Percentiles rank a stretch among this genome's conserved stretches.
These are phyloP conservation scores for Flaveria trinervia DNA, from an alignment of 129 eudicot species.

Conservation along the genomic window DNA sequence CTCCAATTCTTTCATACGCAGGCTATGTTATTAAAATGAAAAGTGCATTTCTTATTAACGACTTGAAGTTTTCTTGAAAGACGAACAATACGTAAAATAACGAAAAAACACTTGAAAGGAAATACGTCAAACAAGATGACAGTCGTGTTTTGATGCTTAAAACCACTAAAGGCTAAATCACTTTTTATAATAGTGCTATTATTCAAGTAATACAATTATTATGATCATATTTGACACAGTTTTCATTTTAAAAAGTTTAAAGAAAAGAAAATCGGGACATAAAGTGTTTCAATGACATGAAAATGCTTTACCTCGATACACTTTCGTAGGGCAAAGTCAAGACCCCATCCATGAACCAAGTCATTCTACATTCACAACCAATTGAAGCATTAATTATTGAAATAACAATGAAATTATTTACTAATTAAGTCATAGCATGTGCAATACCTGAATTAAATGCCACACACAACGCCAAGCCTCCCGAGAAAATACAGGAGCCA, in stretches of 20 bases:
- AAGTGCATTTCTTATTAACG: constrained; percentile 15
- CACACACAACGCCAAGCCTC: constrained; percentile 98
- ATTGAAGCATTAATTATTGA: not conserved
- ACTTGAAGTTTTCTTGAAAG: constrained; percentile 2
- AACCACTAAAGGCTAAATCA: not conserved
- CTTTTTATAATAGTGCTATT: too few species aligned
- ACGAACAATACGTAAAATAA: not conserved
- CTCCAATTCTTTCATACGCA: constrained; percentile 91
- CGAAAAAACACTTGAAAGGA: constrained; percentile 1
- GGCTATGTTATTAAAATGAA: constrained; percentile 46
- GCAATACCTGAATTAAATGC: constrained; percentile 84
- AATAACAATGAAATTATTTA: not conserved
- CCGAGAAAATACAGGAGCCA: constrained; percentile 97
- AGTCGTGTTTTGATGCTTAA: not conserved
- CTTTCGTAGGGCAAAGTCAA: constrained; percentile 78
- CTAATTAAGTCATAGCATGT: not conserved
- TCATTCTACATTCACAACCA: constrained; percentile 66
- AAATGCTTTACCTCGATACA: constrained; percentile 69
- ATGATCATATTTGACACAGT: not conserved
- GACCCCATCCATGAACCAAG: constrained; percentile 99
- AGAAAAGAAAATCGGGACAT: not conserved
- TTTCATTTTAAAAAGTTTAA: not conserved
- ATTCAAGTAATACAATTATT: not conserved
- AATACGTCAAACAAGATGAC: not conserved
- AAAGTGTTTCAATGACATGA: not conserved